phyloP scores from a whole-genome alignment of 306 rosid species.

The Vicia villosa region DNA sequence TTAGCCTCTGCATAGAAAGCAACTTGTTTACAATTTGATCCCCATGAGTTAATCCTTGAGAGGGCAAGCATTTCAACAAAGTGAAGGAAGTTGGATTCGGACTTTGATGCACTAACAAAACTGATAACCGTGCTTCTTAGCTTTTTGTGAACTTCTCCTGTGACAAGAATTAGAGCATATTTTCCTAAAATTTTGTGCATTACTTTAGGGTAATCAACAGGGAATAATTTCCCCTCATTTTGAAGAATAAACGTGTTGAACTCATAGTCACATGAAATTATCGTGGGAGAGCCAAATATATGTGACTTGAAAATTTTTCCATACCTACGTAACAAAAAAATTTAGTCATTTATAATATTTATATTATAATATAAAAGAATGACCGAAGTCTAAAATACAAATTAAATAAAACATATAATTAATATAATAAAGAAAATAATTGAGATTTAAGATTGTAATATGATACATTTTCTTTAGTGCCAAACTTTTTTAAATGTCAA shows the following conservation, averaged over 20 bases:
- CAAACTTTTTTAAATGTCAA: no score
- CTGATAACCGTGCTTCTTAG: conserved; percentile 50
- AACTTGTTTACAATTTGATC: conserved; percentile 38
- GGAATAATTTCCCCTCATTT: conserved; percentile 71
- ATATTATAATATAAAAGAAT: no score
- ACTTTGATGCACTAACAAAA: conserved; percentile 57
- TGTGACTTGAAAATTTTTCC: conserved; percentile 81
- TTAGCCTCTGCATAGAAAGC: conserved; percentile 66
- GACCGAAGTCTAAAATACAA: no score
- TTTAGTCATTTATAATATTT: conserved; percentile 2
- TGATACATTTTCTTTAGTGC: no score
- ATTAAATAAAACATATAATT: no score
- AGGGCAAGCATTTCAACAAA: conserved; percentile 49
- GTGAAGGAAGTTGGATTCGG: conserved; percentile 48
- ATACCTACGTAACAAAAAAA: conserved; percentile 54
- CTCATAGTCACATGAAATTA: conserved; percentile 78
- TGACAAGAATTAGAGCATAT: conserved; percentile 45
- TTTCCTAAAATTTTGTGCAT: conserved; percentile 74
- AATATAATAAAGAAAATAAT: no score
- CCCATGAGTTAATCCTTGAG: conserved; percentile 65
- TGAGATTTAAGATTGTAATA: no score
- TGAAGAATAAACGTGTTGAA: conserved; percentile 74
- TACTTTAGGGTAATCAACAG: conserved; percentile 65
- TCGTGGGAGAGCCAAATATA: conserved; percentile 68
- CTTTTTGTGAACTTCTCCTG: conserved; percentile 73